Evolutionary conservation across 2,329 filamentous ascomycete species (phyloP), one percentile per base, ranked within the genome.

Genomic region (Cordyceps farinosa): DNA sequence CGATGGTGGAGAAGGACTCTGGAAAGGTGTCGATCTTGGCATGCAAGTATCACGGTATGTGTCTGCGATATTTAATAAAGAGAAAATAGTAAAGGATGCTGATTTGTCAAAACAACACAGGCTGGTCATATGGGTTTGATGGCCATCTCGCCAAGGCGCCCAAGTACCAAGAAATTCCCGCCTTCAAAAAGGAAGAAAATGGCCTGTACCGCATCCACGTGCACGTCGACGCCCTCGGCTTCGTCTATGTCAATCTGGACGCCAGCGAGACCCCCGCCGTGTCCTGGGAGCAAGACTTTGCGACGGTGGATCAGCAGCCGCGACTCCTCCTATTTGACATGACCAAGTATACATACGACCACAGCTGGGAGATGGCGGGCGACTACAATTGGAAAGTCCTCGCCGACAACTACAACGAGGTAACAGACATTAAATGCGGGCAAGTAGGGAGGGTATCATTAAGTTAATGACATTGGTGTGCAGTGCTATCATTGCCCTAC

Each of bases 161-260:
- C 1, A 72, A 74, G 1, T 80, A 78, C 65, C 74, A 79, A 44
- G 71, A 75, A 0, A 68, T 80, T 1, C 64, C 70, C 1, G 71
- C 69, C 36, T 80, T 80, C 60, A 75, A 79, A 60, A 79, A 76
- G 67, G 66, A 67, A 17, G 70, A 75, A 65, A 69, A 85, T 65
- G 74, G 78, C 17, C 71, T 85, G 0, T 77, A 83, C 62, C 74
- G 73, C 0, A 74, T 83, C 40, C 79, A 82, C 61, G 73, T 80
- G 4, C 77, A 78, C 44, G 68, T 81, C 40, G 80, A 82, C 66
- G 64, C 64, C 27, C 74, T 75, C 27, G 79, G 79, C 11, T 83
- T 83, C 66, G 70, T 83, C 40, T 84, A 80, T 78, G 75, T 82
- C 58, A 83, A 83, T 66, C 67, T 84, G n/a, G 79, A 83, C 58